Conservation (phyloP, 2,329 filamentous ascomycete species). For the Scleromitrula shiraiana region DNA sequence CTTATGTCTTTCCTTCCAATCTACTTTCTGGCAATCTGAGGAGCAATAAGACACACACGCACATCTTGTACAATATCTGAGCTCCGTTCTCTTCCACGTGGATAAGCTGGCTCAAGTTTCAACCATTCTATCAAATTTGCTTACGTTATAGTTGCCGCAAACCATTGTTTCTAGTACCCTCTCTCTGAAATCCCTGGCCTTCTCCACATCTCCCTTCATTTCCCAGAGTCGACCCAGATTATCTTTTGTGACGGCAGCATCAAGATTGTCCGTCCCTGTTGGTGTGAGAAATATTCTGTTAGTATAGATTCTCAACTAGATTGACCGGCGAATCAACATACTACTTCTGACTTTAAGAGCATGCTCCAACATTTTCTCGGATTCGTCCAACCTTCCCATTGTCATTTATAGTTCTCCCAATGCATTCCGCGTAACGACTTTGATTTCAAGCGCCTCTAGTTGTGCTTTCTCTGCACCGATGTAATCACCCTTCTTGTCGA, state of each 20-base stretch:
- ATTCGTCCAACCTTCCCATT: background rate
- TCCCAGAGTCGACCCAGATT: background rate
- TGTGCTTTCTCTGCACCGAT: background rate
- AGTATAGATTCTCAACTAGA: background rate
- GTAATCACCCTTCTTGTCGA: background rate
- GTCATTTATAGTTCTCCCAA: background rate
- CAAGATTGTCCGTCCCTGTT: background rate
- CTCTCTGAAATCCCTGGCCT: background rate
- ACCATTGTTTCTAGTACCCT: background rate
- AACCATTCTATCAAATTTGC: background rate
- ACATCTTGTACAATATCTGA: background rate
- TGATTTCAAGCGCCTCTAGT: background rate
- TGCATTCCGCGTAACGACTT: background rate
- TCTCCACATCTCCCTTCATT: background rate
- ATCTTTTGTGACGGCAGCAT: background rate
- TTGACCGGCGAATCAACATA: background rate
- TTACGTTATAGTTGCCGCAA: background rate
- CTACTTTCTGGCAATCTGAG: background rate
- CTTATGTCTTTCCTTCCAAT: slow-evolving; percentile 2
- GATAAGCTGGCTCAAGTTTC: background rate
- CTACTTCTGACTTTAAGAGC: background rate
- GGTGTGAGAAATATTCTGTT: background rate
- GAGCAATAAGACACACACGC: background rate
- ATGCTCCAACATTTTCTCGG: background rate
- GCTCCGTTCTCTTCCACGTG: background rate